A percentile compares a stretch with the other conserved stretches of the same genome.
These are phyloP conservation scores for Afroboletus lepidellus DNA, from an alignment of 1,284 basidiomycete genomes.

Conservation along the genomic window DNA sequence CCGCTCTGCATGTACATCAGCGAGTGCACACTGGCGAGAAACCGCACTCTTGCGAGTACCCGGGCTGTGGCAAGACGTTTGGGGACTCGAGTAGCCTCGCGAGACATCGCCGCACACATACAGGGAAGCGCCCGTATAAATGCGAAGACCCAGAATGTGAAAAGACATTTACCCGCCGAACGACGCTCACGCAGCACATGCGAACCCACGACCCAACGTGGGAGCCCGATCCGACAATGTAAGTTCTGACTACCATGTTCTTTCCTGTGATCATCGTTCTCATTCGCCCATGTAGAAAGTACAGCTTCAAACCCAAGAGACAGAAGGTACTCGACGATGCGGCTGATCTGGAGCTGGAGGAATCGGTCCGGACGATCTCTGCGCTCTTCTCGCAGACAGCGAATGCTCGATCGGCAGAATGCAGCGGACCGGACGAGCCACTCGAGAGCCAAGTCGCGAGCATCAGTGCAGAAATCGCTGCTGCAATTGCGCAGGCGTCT, in stretches of 20 bases:
- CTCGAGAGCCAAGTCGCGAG: slow-evolving; percentile 62
- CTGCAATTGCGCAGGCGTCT: slow-evolving; percentile 66
- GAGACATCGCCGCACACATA: slow-evolving; percentile 84
- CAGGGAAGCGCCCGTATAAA: slow-evolving; percentile 79
- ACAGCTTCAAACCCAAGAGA: slow-evolving; percentile 72
- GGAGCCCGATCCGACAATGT: slow-evolving; percentile 81
- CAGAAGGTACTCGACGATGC: slow-evolving; percentile 53
- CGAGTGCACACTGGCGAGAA: slow-evolving; percentile 89
- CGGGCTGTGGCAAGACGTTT: slow-evolving; percentile 80
- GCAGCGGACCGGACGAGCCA: slow-evolving; percentile 39
- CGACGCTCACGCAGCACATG: slow-evolving; percentile 80
- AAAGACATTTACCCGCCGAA: slow-evolving; percentile 81
- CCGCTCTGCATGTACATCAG: slow-evolving; percentile 82
- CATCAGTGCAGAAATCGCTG: slow-evolving; percentile 72
- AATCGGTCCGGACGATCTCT: slow-evolving; percentile 69
- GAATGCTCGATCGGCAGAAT: slow-evolving; percentile 27
- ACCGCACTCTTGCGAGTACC: slow-evolving; percentile 84
- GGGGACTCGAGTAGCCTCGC: slow-evolving; percentile 87
- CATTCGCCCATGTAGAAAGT: slow-evolving; percentile 49
- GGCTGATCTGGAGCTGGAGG: slow-evolving; percentile 53
- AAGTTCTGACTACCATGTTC: slow-evolving; percentile 31
- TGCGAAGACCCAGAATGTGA: slow-evolving; percentile 77
- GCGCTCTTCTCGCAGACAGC: slow-evolving; percentile 55
- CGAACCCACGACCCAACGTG: slow-evolving; percentile 76
- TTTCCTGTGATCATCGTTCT: slow-evolving; percentile 9